phyloP scores from a whole-genome alignment of 1,284 basidiomycete species.

The Ceratobasidium sp. region DNA sequence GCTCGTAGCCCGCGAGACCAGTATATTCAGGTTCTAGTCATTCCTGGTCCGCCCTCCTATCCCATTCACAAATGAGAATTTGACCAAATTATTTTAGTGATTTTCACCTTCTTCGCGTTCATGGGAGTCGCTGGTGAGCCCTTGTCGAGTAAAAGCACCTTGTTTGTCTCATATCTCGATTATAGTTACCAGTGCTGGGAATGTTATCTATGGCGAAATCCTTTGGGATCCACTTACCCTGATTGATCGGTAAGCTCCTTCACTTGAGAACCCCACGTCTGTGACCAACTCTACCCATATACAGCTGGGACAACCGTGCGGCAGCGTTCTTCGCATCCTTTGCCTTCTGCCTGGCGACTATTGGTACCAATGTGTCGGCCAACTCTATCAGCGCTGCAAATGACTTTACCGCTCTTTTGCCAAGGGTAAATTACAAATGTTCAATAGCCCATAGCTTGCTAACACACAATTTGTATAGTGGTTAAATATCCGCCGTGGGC shows the following conservation, averaged over 20 bases:
- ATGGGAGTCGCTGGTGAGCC: constrained; percentile 72
- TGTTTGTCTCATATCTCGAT: constrained; percentile 29
- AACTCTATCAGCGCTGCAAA: constrained; percentile 73
- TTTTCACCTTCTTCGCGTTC: constrained; percentile 66
- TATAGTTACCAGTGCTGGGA: constrained; percentile 54
- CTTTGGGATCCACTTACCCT: constrained; percentile 57
- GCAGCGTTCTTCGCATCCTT: constrained; percentile 79
- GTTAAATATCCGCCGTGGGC: constrained; percentile 77
- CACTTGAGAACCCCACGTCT: background rate
- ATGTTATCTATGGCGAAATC: constrained; percentile 65
- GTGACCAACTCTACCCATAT: constrained; percentile 56
- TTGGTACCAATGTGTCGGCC: constrained; percentile 77
- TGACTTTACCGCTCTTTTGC: constrained; percentile 72
- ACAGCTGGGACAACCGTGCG: constrained; percentile 75
- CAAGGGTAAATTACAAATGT: constrained; percentile 51
- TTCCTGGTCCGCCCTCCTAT: background rate
- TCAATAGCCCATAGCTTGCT: background rate
- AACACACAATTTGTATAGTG: constrained; percentile 52
- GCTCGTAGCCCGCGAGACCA: constrained; percentile 38
- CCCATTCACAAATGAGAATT: background rate
- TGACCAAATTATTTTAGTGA: constrained; percentile 65
- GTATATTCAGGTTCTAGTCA: constrained; percentile 29
- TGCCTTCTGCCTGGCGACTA: constrained; percentile 68
- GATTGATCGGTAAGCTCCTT: constrained; percentile 42
- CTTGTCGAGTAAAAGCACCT: constrained; percentile 44